Percentiles rank a stretch among this genome's conserved stretches.
Evolutionary conservation across 139 green algal species (phyloP).

Genomic region (Limnomonas spitsbergensis): DNA sequence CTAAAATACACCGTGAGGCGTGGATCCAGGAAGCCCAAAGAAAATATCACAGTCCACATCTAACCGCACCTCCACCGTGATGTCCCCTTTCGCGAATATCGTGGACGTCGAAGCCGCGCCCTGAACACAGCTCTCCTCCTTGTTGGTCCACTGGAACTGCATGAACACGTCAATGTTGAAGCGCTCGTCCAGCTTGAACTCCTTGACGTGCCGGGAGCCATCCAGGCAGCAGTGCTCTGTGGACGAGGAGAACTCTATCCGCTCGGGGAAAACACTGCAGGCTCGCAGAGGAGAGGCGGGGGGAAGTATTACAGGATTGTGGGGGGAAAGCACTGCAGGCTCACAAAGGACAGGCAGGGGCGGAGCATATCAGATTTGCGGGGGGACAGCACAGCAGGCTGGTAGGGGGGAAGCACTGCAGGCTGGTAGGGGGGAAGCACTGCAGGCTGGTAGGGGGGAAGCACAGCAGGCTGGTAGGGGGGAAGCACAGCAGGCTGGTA

Average conservation of each 20-base stretch:
- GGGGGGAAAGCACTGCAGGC: not conserved
- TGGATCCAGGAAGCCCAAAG: too few species aligned
- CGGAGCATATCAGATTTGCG: not conserved
- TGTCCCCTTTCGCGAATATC: not conserved
- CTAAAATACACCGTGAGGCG: too few species aligned
- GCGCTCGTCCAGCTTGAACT: conserved; percentile 22
- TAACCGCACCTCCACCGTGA: not conserved
- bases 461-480: too few species aligned
- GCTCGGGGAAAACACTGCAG: not conserved
- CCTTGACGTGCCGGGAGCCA: conserved; percentile 11
- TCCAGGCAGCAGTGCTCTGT: not conserved
- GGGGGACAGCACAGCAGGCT: too few species aligned
- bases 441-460: too few species aligned
- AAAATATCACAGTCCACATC: too few species aligned
- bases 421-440: too few species aligned
- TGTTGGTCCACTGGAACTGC: not conserved
- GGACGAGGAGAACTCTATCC: not conserved
- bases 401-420: too few species aligned
- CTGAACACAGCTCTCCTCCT: not conserved
- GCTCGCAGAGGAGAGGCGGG: not conserved
- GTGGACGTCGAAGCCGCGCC: not conserved
- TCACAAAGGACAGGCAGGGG: not conserved
- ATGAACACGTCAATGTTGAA: conserved; percentile 20
- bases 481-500: too few species aligned
- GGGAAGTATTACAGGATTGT: not conserved